Conservation (phyloP, 2,329 filamentous ascomycete species). For the Fusarium avenaceum region DNA sequence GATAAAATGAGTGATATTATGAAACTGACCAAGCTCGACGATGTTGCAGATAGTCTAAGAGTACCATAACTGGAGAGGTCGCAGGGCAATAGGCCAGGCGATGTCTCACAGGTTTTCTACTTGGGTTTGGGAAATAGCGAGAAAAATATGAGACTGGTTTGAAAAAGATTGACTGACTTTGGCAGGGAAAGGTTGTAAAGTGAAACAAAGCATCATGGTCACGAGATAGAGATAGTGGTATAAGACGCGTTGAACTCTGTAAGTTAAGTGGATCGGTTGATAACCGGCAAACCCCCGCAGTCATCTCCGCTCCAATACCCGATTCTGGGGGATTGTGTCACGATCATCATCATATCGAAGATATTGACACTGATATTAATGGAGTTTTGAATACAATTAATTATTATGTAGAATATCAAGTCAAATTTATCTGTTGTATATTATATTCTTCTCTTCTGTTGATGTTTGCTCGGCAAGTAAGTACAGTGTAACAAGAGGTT, state of each 20-base stretch:
- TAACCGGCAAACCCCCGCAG: slow-evolving; percentile 38
- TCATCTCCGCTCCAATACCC: slow-evolving; percentile 18
- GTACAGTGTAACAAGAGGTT: no score
- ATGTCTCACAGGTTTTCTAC: not conserved
- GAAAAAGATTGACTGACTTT: not conserved
- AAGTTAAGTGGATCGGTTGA: slow-evolving; percentile 39
- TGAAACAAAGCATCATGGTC: slow-evolving; percentile 8
- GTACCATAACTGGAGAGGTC: slow-evolving; percentile 52
- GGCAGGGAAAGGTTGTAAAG: slow-evolving; percentile 2
- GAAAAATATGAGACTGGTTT: not conserved
- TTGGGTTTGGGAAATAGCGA: not conserved
- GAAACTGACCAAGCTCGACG: slow-evolving; percentile 73
- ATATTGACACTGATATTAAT: not conserved
- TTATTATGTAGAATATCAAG: not conserved
- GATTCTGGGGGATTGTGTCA: slow-evolving; percentile 23
- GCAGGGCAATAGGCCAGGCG: not conserved
- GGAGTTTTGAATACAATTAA: not conserved
- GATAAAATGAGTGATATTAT: not conserved
- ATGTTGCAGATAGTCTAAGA: slow-evolving; percentile 76
- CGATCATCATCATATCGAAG: not conserved
- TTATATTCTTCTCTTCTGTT: no score
- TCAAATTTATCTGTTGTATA: no score
- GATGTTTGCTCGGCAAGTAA: no score
- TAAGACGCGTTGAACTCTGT: slow-evolving; percentile 11
- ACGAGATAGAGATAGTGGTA: slow-evolving; percentile 24